These are phyloP conservation scores for Monilinia laxa DNA, from an alignment of 2,329 filamentous ascomycete genomes.

Conservation along the genomic window DNA sequence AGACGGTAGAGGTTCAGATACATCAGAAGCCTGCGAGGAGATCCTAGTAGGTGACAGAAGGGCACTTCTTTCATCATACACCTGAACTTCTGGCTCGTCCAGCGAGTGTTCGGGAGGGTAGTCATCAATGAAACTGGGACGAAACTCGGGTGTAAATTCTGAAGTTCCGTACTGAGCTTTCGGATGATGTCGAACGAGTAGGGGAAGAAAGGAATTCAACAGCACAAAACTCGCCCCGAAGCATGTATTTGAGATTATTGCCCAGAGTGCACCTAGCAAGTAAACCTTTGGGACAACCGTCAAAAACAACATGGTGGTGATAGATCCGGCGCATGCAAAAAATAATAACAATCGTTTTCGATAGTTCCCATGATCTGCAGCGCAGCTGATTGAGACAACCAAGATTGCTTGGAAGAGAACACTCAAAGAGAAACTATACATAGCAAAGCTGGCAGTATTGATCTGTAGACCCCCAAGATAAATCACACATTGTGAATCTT, in stretches of 20 bases:
- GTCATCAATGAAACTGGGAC: slow-evolving; percentile 29
- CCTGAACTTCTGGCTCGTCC: slow-evolving; percentile 23
- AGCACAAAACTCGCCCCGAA: slow-evolving; percentile 95
- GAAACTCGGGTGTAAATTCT: slow-evolving; percentile 33
- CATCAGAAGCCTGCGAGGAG: slow-evolving; percentile 24
- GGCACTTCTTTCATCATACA: slow-evolving; percentile 49
- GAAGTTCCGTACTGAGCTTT: slow-evolving; percentile 36
- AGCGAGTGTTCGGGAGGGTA: slow-evolving; percentile 26
- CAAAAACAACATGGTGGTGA: slow-evolving; percentile 86
- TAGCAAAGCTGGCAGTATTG: slow-evolving; percentile 95
- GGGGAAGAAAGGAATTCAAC: slow-evolving; percentile 88
- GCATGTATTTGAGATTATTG: slow-evolving; percentile 88
- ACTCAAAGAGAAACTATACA: slow-evolving; percentile 96
- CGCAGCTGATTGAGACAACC: slow-evolving; percentile 94
- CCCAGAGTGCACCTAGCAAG: slow-evolving; percentile 76
- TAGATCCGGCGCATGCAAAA: slow-evolving; percentile 81
- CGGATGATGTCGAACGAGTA: slow-evolving; percentile 83
- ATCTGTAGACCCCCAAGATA: slow-evolving; percentile 79
- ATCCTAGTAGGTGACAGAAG: slow-evolving; percentile 42
- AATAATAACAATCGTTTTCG: slow-evolving; percentile 81
- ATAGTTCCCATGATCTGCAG: slow-evolving; percentile 90
- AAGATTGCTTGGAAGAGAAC: slow-evolving; percentile 85
- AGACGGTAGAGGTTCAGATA: slow-evolving; percentile 39
- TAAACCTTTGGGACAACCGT: slow-evolving; percentile 74
- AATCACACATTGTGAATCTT: slow-evolving; percentile 73